A percentile compares a stretch with the other conserved stretches of the same genome.
Evolutionary conservation across 352 stramenopile genomes (phyloP).

Genomic region (Phytophthora foliorum): DNA sequence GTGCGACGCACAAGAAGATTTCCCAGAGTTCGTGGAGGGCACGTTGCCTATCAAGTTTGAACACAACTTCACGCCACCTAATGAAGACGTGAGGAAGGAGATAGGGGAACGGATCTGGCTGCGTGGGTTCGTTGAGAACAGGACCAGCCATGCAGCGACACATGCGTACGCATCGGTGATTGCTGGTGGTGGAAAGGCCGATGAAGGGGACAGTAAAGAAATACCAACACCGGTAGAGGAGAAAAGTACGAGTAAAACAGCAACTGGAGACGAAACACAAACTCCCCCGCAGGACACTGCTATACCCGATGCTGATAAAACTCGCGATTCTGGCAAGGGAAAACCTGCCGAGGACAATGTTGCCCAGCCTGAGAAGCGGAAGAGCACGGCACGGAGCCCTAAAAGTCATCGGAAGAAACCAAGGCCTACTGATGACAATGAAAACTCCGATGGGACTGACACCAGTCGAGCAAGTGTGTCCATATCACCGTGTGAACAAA

Average conservation of each 20-base stretch:
- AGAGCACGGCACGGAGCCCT: background rate
- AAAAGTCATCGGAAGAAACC: constrained; percentile 7
- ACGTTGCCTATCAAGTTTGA: constrained; percentile 56
- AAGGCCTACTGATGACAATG: constrained; percentile 8
- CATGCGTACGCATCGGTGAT: constrained; percentile 27
- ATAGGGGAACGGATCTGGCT: constrained; percentile 54
- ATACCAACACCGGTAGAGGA: background rate
- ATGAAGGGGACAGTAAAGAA: background rate
- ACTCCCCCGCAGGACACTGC: background rate
- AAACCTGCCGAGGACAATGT: background rate
- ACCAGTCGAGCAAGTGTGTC: background rate
- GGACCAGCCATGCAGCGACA: constrained; percentile 43
- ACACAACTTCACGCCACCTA: constrained; percentile 34
- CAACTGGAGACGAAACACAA: background rate
- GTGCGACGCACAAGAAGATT: constrained; percentile 50
- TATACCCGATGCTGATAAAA: background rate
- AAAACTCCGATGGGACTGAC: constrained; percentile 3
- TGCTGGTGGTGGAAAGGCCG: background rate
- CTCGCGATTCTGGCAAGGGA: background rate
- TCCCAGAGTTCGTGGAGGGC: constrained; percentile 60
- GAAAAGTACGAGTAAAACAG: background rate
- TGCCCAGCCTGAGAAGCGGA: background rate
- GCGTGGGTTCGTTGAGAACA: constrained; percentile 54
- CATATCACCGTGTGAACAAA: background rate
- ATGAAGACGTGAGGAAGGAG: constrained; percentile 37